Evolutionary conservation across 2,329 filamentous ascomycete genomes (phyloP).

Genomic region (Penicillium rolfsii): DNA sequence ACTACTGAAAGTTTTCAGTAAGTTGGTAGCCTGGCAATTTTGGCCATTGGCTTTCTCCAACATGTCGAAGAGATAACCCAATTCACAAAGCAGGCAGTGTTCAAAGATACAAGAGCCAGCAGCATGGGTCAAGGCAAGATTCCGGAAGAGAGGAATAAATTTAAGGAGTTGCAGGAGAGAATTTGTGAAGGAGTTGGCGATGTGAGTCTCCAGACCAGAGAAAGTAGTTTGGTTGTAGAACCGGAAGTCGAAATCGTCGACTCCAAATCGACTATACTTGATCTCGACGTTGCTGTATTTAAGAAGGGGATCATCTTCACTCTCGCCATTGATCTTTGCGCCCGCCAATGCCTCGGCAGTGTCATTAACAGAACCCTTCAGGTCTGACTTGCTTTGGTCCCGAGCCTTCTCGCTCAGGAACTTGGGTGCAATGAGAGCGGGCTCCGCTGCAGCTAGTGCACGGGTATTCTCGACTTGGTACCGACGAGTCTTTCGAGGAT

Average conservation of each 20-base stretch:
- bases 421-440: slow-evolving; percentile 74
- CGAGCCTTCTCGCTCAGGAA: slow-evolving; percentile 93
- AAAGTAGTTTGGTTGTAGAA: slow-evolving; percentile 94
- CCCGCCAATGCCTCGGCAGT: slow-evolving; percentile 68
- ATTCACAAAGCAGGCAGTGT: slow-evolving; percentile 84
- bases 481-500: slow-evolving; percentile 71
- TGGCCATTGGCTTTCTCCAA: slow-evolving; percentile 91
- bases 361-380: slow-evolving; percentile 54
- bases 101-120: slow-evolving; percentile 82
- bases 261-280: slow-evolving; percentile 97
- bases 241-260: slow-evolving; percentile 92
- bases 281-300: slow-evolving; percentile 96
- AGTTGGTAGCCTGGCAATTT: slow-evolving; percentile 94
- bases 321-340: slow-evolving; percentile 68
- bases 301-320: slow-evolving; percentile 78
- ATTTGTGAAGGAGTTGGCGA: slow-evolving; percentile 95
- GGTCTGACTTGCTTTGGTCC: slow-evolving; percentile 54
- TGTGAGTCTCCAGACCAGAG: slow-evolving; percentile 93
- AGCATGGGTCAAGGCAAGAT: slow-evolving; percentile 84
- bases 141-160: slow-evolving; percentile 85
- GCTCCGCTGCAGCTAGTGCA: slow-evolving; percentile 61
- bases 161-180: slow-evolving; percentile 87
- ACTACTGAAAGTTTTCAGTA: slow-evolving; percentile 84
- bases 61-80: slow-evolving; percentile 98
- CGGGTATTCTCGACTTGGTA: slow-evolving; percentile 85